Conservation (phyloP, 2,329 filamentous ascomycete species). For the Fusarium nurragi region DNA sequence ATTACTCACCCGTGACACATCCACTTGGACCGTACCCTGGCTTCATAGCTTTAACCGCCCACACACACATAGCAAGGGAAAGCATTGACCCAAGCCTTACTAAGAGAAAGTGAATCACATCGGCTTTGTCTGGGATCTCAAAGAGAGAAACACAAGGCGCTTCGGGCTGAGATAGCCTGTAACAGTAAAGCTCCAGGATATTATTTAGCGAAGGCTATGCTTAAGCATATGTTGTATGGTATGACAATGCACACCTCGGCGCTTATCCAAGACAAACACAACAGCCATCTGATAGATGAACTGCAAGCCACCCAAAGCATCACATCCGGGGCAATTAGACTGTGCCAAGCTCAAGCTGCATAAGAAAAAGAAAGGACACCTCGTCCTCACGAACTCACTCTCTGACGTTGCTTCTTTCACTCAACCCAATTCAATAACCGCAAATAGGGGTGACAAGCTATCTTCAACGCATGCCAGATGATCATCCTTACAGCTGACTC, state of each 20-base stretch:
- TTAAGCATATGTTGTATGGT: not conserved
- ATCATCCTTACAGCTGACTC: constrained; percentile 15
- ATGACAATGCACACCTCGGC: constrained; percentile 7
- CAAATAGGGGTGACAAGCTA: not conserved
- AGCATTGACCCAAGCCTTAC: constrained; percentile 17
- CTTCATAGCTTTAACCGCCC: constrained; percentile 27
- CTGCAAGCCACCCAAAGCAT: constrained; percentile 35
- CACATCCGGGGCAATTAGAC: constrained; percentile 17
- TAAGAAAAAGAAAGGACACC: constrained; percentile 7
- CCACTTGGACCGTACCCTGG: not conserved
- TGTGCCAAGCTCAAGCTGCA: constrained; percentile 8
- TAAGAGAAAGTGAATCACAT: constrained; percentile 5
- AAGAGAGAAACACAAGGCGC: constrained; percentile 32
- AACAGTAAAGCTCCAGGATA: constrained; percentile 4
- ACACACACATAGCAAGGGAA: not conserved
- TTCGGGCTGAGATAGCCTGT: constrained; percentile 13
- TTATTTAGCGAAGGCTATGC: constrained; percentile 20
- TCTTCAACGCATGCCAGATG: constrained; percentile 9
- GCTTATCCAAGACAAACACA: constrained; percentile 25
- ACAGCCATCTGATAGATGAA: constrained; percentile 29
- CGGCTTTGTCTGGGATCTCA: constrained; percentile 18
- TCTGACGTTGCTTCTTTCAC: not conserved
- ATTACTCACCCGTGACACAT: constrained; percentile 17
- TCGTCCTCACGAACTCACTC: not conserved
- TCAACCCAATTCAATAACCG: not conserved